Conservation (phyloP, 163 green algal species). For the Prototheca wickerhamii region DNA sequence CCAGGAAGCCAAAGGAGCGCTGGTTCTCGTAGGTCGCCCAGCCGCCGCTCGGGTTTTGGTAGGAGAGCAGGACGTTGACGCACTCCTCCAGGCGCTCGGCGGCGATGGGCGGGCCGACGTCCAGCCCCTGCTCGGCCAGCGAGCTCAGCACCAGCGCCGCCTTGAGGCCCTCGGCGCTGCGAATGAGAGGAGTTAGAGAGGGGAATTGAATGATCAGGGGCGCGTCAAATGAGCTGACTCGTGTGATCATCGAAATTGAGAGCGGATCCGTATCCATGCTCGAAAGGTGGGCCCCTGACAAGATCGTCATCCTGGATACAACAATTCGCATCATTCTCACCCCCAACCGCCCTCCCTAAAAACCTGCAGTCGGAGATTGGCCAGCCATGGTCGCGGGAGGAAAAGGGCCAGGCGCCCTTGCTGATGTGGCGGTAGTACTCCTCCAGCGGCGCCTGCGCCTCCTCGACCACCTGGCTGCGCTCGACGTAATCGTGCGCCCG, state of each 20-base stretch:
- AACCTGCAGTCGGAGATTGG: slow-evolving; percentile 91
- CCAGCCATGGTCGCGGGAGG: slow-evolving; percentile 92
- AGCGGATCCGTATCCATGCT: background rate
- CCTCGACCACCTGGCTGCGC: slow-evolving; percentile 67
- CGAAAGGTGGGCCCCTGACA: background rate
- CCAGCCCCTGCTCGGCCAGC: background rate
- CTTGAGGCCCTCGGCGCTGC: slow-evolving; percentile 66
- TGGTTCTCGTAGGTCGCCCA: slow-evolving; percentile 99
- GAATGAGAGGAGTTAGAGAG: too few relatives aligned
- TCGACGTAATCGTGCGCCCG: slow-evolving; percentile 77
- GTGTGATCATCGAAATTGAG: background rate
- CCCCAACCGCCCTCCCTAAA: background rate
- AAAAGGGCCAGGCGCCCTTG: slow-evolving; percentile 97
- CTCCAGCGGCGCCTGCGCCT: slow-evolving; percentile 60
- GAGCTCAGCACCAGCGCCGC: slow-evolving; percentile 57
- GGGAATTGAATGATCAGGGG: too few relatives aligned
- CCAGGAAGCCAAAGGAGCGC: slow-evolving; percentile 76
- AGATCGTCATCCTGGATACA: background rate
- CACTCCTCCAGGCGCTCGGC: slow-evolving; percentile 60
- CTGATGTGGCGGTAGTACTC: slow-evolving; percentile 92
- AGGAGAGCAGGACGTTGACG: slow-evolving; percentile 91
- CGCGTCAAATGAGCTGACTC: too few relatives aligned
- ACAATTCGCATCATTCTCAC: too few relatives aligned
- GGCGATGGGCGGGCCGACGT: slow-evolving; percentile 41
- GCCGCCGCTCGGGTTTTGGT: slow-evolving; percentile 88